Evolutionary conservation across 202 grass and related monocot genomes (phyloP).

Genomic region (Schoenoplectus tabernaemontani): DNA sequence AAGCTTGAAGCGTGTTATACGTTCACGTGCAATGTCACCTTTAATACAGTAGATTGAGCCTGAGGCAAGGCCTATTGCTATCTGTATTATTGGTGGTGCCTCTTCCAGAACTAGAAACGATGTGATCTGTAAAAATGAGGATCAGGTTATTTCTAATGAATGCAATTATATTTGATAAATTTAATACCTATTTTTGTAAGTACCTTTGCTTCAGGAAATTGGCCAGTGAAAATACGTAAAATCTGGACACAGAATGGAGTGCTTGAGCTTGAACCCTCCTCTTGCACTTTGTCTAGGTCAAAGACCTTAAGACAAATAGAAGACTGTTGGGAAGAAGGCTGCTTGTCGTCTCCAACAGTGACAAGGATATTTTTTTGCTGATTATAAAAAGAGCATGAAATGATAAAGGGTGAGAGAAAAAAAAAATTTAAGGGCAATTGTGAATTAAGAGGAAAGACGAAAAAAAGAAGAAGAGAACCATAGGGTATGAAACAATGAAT

Average conservation of each 20-base stretch:
- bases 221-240: slow-evolving; percentile 78
- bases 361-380: slow-evolving; percentile 92
- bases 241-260: slow-evolving; percentile 91
- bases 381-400: slow-evolving; percentile 23
- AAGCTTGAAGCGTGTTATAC: slow-evolving; percentile 86
- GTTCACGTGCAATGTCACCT: slow-evolving; percentile 86
- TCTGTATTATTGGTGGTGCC: slow-evolving; percentile 76
- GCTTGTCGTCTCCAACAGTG: slow-evolving; percentile 87
- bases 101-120: slow-evolving; percentile 98
- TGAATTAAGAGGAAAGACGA: neutral
- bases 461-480: neutral
- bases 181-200: neutral
- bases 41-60: slow-evolving; percentile 97
- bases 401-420: neutral
- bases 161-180: slow-evolving; percentile 1
- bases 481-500: neutral
- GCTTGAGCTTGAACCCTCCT: slow-evolving; percentile 73
- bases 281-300: slow-evolving; percentile 95
- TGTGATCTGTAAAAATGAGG: slow-evolving; percentile 53
- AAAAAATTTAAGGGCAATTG: neutral
- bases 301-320: slow-evolving; percentile 92
- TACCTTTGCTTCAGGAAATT: slow-evolving; percentile 93
- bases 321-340: slow-evolving; percentile 56
- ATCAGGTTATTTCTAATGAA: slow-evolving; percentile 15
- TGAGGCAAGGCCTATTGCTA: slow-evolving; percentile 71